A percentile compares a stretch with the other conserved stretches of the same genome.
Evolutionary conservation across 2,329 filamentous ascomycete genomes (phyloP).

Genomic region (Colletotrichum nymphaeae): DNA sequence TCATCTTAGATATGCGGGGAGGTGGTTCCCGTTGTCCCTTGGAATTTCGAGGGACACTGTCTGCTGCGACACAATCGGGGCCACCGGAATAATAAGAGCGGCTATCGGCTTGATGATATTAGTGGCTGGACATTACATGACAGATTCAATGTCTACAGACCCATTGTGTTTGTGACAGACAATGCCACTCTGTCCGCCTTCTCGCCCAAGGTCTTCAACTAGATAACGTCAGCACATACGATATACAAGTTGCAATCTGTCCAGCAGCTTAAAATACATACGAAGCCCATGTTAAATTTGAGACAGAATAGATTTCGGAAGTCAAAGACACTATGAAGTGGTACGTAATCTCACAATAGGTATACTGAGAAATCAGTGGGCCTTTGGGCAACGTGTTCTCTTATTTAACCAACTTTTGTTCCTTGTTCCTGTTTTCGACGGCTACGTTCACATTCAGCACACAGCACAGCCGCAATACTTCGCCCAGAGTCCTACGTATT

Average conservation of each 20-base stretch:
- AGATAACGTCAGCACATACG: background rate
- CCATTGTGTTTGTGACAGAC: background rate
- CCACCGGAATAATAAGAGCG: background rate
- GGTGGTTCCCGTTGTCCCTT: slow-evolving; percentile 16
- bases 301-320: no score
- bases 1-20: slow-evolving; percentile 20
- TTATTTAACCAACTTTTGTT: background rate
- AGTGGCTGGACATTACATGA: fast-evolving
- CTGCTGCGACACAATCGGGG: background rate
- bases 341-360: background rate
- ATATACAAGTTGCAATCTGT: no score
- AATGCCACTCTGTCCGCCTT: background rate
- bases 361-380: no score
- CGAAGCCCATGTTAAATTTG: background rate
- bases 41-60: background rate
- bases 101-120: background rate
- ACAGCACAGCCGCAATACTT: background rate
- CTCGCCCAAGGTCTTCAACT: background rate
- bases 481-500: no score
- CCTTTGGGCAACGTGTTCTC: background rate
- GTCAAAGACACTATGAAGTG: no score
- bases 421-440: background rate
- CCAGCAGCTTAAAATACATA: background rate
- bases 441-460: background rate
- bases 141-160: background rate